Evolutionary conservation across 352 stramenopile species (phyloP), one percentile per base, ranked within the genome.

Genomic region (Phytophthora citrophthora): DNA sequence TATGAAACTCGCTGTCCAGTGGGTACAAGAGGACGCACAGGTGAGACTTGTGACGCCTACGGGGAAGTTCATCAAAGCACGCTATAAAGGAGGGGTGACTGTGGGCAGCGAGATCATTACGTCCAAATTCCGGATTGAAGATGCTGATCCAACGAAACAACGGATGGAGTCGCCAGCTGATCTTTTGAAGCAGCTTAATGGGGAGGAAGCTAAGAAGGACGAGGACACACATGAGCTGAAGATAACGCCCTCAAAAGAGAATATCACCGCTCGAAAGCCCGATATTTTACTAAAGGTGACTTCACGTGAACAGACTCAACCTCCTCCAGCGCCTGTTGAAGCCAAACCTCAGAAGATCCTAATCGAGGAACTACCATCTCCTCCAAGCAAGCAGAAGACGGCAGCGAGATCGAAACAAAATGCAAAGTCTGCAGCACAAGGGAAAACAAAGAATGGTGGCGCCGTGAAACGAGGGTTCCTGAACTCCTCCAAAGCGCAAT

Each of bases 41-140:
- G 61, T 89, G 38, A 46, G 55, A 16, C 68, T 88, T 18, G 74
- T 78, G 23, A 64, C 68, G 10, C 58, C 64, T 0, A 61, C 69
- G 13, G 82, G 85, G 7, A 95, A 93, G 51, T 88, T 91, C 55
- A 95, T 94, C 72, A 95, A 95, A 71, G 90, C 80, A 16, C 65
- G 65, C 7, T 95, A 95, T 76, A 95, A 95, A 68, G 85, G 87
- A 11, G 85, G 87, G 12, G 79, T 88, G 12, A 61, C 40, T 9
- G 63, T 81, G 12, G 81, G 79, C 3, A 67, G 15, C 13, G 79
- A 94, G 27, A 89, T 92, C 51, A 79, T 92, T 62, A 91, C 87
- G n/a, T 71, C 83, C 39, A 89, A 91, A 51, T 95, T 95, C 41
- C 73, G 77, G 15, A 81, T 95, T 15, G 72, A 89, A 9, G 60